These are phyloP conservation scores for Barnettozyma salicaria DNA, from an alignment of 805 yeast genomes.

Conservation along the genomic window DNA sequence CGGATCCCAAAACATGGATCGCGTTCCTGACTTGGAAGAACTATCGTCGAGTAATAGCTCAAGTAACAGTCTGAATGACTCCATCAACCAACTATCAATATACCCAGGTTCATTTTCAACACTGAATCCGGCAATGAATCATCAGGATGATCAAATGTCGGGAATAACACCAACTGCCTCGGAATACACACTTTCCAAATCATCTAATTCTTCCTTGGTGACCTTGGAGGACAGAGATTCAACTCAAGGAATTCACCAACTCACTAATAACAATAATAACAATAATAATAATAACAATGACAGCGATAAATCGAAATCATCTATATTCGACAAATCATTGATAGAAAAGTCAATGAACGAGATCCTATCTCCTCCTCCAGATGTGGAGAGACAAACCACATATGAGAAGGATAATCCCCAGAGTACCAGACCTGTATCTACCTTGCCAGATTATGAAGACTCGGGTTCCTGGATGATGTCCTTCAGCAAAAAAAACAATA, in stretches of 20 bases:
- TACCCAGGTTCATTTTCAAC: slow-evolving; percentile 15
- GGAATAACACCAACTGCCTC: slow-evolving; percentile 9
- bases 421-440: neutral
- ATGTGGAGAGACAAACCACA: slow-evolving; percentile 5
- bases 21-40: slow-evolving; percentile 23
- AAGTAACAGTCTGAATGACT: slow-evolving; percentile 17
- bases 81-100: slow-evolving; percentile 3
- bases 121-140: slow-evolving; percentile 2
- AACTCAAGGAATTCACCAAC: neutral
- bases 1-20: slow-evolving; percentile 13
- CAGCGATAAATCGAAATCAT: slow-evolving; percentile 5
- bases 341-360: slow-evolving; percentile 22
- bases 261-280: slow-evolving; percentile 6
- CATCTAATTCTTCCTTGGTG: slow-evolving; percentile 4
- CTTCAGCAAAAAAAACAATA: neutral
- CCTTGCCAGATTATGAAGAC: slow-evolving; percentile 1
- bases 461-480: slow-evolving; percentile 9
- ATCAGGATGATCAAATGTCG: neutral
- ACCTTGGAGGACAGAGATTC: slow-evolving; percentile 3
- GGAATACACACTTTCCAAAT: slow-evolving; percentile 5
- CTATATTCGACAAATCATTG: slow-evolving; percentile 21
- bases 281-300: slow-evolving; percentile 2
- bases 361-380: slow-evolving; percentile 5
- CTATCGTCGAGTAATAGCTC: slow-evolving; percentile 26
- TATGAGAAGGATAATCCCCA: neutral